phyloP scores from a whole-genome alignment of 345 rosid species.

The Gossypium longicalyx region DNA sequence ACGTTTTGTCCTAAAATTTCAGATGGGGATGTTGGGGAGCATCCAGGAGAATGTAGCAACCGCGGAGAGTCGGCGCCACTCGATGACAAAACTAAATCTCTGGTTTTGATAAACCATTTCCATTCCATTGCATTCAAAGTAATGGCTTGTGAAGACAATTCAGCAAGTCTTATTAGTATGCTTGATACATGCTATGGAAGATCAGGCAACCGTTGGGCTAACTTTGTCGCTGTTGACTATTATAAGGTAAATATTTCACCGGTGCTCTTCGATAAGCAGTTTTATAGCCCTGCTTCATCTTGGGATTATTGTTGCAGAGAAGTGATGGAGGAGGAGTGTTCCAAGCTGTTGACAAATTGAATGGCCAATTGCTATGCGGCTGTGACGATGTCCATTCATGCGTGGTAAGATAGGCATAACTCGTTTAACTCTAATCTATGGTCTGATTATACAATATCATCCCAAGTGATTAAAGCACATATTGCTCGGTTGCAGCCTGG shows the following conservation, averaged over 20 bases:
- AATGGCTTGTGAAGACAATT: constrained; percentile 39
- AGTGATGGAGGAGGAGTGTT: constrained; percentile 62
- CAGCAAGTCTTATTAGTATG: constrained; percentile 43
- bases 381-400: constrained; percentile 12
- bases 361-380: constrained; percentile 27
- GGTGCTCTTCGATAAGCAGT: constrained; percentile 21
- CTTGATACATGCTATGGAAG: constrained; percentile 33
- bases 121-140: constrained; percentile 30
- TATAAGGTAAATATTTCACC: not conserved
- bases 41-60: constrained; percentile 46
- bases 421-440: not conserved
- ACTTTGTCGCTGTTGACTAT: constrained; percentile 10
- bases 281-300: not conserved
- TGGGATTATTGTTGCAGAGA: constrained; percentile 26
- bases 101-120: constrained; percentile 46
- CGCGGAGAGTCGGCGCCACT: constrained; percentile 47
- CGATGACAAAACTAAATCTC: constrained; percentile 46
- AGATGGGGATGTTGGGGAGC: constrained; percentile 62
- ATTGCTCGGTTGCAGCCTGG: constrained; percentile 1
- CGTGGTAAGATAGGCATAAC: not conserved
- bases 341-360: constrained; percentile 49
- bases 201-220: constrained; percentile 38
- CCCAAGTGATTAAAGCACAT: not conserved
- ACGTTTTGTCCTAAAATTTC: not conserved
- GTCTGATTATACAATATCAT: not conserved